phyloP scores from a whole-genome alignment of 768 basidiomycete species.

The Podaxis sp. region DNA sequence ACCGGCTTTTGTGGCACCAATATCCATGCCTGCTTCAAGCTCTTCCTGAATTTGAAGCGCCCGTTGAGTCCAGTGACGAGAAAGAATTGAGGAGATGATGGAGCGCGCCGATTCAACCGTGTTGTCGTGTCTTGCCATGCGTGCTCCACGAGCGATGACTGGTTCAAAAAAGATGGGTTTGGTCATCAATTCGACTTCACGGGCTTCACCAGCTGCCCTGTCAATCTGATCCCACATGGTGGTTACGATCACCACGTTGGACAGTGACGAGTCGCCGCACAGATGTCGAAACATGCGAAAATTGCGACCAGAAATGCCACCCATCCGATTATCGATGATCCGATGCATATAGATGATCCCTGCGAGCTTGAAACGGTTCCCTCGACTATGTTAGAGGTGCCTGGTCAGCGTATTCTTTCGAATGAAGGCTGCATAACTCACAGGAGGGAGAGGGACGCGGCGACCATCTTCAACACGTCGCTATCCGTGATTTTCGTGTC shows the following conservation, averaged over 20 bases:
- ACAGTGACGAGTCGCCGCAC: slow-evolving; percentile 43
- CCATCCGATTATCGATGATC: slow-evolving; percentile 43
- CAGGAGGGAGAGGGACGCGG: slow-evolving; percentile 36
- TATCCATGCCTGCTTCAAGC: slow-evolving; percentile 44
- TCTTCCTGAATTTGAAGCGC: slow-evolving; percentile 58
- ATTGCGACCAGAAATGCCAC: slow-evolving; percentile 42
- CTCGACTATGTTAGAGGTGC: slow-evolving; percentile 28
- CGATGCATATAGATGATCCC: slow-evolving; percentile 56
- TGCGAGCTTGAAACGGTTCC: slow-evolving; percentile 37
- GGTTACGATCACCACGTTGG: slow-evolving; percentile 48
- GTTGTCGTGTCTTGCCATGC: slow-evolving; percentile 39
- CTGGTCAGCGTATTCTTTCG: not conserved
- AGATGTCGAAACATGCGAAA: slow-evolving; percentile 48
- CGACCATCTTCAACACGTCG: slow-evolving; percentile 50
- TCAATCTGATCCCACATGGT: slow-evolving; percentile 46
- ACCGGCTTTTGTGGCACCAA: slow-evolving; percentile 54
- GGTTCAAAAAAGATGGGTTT: slow-evolving; percentile 46
- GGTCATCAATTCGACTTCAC: slow-evolving; percentile 41
- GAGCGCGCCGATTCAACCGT: slow-evolving; percentile 37
- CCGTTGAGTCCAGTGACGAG: slow-evolving; percentile 22
- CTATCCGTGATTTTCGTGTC: slow-evolving; percentile 49
- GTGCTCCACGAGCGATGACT: slow-evolving; percentile 44
- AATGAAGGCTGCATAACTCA: slow-evolving; percentile 19
- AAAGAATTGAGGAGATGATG: slow-evolving; percentile 42
- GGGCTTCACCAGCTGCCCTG: slow-evolving; percentile 31